Evolutionary conservation across 805 yeast species (phyloP).

Genomic region (Metschnikowia continentalis): DNA sequence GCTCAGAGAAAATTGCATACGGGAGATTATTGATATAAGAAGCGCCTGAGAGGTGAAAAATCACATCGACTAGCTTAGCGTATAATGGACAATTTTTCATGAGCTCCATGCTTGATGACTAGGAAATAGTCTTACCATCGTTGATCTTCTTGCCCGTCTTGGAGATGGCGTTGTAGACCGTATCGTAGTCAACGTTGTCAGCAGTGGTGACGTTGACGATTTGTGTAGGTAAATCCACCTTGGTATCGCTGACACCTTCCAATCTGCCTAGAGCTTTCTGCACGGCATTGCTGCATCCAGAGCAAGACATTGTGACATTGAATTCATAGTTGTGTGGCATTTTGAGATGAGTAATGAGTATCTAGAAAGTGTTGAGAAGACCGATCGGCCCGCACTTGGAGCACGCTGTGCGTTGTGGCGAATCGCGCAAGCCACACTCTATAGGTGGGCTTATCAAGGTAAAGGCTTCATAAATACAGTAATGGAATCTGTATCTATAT

Average conservation of each 20-base stretch:
- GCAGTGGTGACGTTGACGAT: slow-evolving; percentile 71
- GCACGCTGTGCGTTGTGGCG: not conserved
- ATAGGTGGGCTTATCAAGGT: no score
- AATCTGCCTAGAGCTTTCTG: slow-evolving; percentile 66
- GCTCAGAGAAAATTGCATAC: slow-evolving; percentile 39
- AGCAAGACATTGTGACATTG: slow-evolving; percentile 81
- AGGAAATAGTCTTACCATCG: slow-evolving; percentile 47
- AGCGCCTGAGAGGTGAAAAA: slow-evolving; percentile 11
- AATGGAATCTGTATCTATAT: no score
- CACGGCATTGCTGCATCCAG: slow-evolving; percentile 86
- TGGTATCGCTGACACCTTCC: slow-evolving; percentile 69
- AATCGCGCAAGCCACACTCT: slow-evolving; percentile 2
- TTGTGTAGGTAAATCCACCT: slow-evolving; percentile 76
- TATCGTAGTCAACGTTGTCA: slow-evolving; percentile 58
- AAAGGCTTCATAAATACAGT: not conserved
- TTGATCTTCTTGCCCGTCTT: slow-evolving; percentile 88
- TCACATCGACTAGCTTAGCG: no score
- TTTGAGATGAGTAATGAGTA: not conserved
- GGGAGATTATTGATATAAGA: slow-evolving; percentile 46
- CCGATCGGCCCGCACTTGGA: not conserved
- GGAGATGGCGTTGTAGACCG: slow-evolving; percentile 72
- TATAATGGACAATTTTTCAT: not conserved
- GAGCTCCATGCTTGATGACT: not conserved
- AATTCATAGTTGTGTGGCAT: slow-evolving; percentile 54
- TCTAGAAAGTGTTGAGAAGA: not conserved